Percentiles rank a stretch among this genome's conserved stretches.
Conservation (phyloP, 495 filamentous ascomycete species). For the Aspergillus heteromorphus region DNA sequence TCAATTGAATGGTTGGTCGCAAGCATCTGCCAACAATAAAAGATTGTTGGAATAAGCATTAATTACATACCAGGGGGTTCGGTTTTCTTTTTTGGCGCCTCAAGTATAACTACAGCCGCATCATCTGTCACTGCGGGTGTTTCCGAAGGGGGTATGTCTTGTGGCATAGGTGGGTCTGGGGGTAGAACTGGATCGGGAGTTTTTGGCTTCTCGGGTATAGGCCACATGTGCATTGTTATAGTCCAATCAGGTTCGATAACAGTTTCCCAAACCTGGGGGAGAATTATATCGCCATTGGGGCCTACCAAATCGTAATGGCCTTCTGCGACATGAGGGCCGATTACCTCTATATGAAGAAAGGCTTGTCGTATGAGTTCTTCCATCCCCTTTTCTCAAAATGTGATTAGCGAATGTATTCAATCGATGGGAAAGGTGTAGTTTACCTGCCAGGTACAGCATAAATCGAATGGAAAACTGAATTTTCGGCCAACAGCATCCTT, state of each 20-base stretch:
- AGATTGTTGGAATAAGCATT: neutral
- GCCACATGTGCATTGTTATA: conserved; percentile 97
- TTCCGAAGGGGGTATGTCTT: conserved; percentile 17
- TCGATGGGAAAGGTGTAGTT: conserved; percentile 19
- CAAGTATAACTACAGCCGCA: conserved; percentile 7
- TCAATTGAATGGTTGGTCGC: neutral
- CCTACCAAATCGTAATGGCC: conserved; percentile 82
- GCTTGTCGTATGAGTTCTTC: conserved; percentile 82
- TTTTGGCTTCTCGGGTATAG: conserved; percentile 61
- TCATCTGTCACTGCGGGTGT: conserved; percentile 20
- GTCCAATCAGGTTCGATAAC: conserved; percentile 82
- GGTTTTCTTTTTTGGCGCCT: conserved; percentile 33
- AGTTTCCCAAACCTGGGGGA: conserved; percentile 82
- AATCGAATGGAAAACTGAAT: conserved; percentile 77
- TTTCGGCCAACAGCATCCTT: conserved; percentile 83
- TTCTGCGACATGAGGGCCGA: conserved; percentile 75
- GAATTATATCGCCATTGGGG: conserved; percentile 81
- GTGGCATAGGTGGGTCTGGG: conserved; percentile 18
- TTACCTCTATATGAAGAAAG: conserved; percentile 76
- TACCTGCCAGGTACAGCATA: conserved; percentile 79
- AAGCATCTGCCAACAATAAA: neutral
- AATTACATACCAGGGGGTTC: conserved; percentile 23
- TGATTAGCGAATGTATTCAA: conserved; percentile 10
- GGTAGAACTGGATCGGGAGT: conserved; percentile 33
- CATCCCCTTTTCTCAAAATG: conserved; percentile 56